Base-by-base conservation (phyloP, 495 filamentous ascomycete species). In the Venustampulla echinocandica region DNA sequence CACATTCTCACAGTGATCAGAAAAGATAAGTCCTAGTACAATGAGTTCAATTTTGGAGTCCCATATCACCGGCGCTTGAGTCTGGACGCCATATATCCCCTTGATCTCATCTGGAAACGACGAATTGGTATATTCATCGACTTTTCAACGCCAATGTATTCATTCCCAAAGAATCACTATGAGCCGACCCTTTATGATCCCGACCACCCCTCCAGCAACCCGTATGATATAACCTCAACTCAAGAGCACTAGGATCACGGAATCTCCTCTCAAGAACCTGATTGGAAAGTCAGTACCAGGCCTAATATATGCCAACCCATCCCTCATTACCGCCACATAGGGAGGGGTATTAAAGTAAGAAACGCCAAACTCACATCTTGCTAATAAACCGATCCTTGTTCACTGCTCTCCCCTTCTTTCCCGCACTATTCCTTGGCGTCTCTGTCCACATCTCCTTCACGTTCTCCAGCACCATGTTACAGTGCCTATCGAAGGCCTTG, bases 361-460 rank as follows among this genome's bases (percentile, higher is more conserved):
- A 1, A 35, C 7, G 6, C 2, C 33, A 44, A 4, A 53, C 84
- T 48, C 63, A 95, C 92, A 98, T 88, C 73, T 98, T 98, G 75
- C 87, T 94, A 58, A 97, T 89, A 67, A 96, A 98, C 23, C 93
- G 74, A 66, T 98, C 92, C 77, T 96, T 96, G 69, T 98, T 97
- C 28, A 95, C 85, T 24, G 87, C 84, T 63, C 83, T 79, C 43
- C 90, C 87, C 69, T 88, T 90, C 69, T 85, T 84, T 20, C 87
- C 87, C 32, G 72, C 75, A 11, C 76, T 70, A 19, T 75, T 63
- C 53, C 85, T 78, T 27, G 92, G 90, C 44, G 82, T 88, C 70
- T 98, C 92, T 4, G 88, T 95, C 92, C 92, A 98, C 89, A 98
- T 97, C 73, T 98, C 92, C 74, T 97, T 98, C 27, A 90, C 87